Base-by-base conservation (phyloP, 352 stramenopile species). In the Phytophthora agathidicida region DNA sequence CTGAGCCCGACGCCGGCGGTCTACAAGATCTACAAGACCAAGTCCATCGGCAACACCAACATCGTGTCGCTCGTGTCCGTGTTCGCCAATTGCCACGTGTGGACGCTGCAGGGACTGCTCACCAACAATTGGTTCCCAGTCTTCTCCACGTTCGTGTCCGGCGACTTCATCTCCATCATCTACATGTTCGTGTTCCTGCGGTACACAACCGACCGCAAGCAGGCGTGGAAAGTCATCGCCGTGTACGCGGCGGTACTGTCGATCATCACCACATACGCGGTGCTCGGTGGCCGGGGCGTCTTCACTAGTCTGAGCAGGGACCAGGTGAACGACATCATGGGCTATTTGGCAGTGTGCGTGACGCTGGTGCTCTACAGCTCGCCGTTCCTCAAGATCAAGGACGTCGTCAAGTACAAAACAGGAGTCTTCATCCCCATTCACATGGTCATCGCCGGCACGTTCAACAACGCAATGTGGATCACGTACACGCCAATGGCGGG, bases 391-490 rank as follows among this genome's bases (percentile, higher is more conserved):
- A 79, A 80, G 33, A 63, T 85, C 47, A 47, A 50, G 19, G 60
- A 73, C 27, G 78, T 88, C 19, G 20, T 86, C 53, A 65, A 64
- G 57, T 71, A 73, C 68, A 73, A 72, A 32, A 81, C 71, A 8
- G 73, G 73, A 0, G 65, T 77, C 27, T 77, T 80, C 61, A 68
- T 88, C 30, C 67, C 73, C 13, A 77, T 86, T 35, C 64, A 84
- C 61, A 80, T 88, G 68, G 66, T 88, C 14, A 45, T 63, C 37
- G 73, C 71, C 9, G 75, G 73, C 36, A 77, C 68, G 17, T 66
- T 75, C 60, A 88, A 83, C 65, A 86, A 86, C 61, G 42, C 62
- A 13, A 67, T 82, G 48, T 86, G 78, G 75, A 70, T 85, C 60
- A 66, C 54, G 16, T 86, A 85, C 71, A 70, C 61, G 14, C 44